Percentiles rank a stretch among this genome's conserved stretches.
Conservation (phyloP, 495 filamentous ascomycete species). For the Schizothecium vesticola region DNA sequence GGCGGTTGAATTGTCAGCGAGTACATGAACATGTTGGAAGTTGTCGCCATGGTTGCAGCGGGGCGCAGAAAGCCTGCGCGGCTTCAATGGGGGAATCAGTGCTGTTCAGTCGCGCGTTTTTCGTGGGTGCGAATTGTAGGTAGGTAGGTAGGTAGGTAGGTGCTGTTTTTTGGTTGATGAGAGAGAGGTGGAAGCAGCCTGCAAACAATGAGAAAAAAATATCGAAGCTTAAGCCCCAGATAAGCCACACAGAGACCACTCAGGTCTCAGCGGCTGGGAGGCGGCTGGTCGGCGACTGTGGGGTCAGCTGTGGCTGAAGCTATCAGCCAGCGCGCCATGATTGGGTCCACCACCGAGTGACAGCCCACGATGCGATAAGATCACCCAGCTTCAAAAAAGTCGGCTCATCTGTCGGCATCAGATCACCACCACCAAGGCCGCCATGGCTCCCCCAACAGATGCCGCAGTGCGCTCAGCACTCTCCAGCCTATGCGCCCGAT, state of each 20-base stretch:
- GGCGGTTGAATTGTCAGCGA: conserved; percentile 89
- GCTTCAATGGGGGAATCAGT: conserved; percentile 25
- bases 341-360: not conserved
- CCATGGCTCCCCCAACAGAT: conserved; percentile 28
- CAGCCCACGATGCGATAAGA: not conserved
- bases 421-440: not conserved
- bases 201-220: conserved; percentile 10
- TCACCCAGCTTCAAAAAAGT: conserved; percentile 10
- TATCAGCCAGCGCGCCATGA: not conserved
- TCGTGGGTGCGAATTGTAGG: not conserved
- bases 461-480: conserved; percentile 26
- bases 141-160: not conserved
- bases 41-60: conserved; percentile 75
- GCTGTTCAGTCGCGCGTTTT: conserved; percentile 2
- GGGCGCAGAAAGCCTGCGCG: conserved; percentile 51
- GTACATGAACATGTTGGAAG: conserved; percentile 97
- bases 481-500: conserved; percentile 27
- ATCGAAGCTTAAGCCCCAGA: conserved; percentile 4
- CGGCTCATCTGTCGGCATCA: not conserved
- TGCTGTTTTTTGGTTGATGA: not conserved
- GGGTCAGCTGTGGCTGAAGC: conserved; percentile 6
- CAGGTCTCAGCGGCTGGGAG: not conserved
- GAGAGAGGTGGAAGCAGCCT: not conserved
- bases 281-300: not conserved
- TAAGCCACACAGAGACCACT: conserved; percentile 6